Base-by-base conservation (phyloP, 139 green algal species). In the Yamagishiella unicocca region DNA sequence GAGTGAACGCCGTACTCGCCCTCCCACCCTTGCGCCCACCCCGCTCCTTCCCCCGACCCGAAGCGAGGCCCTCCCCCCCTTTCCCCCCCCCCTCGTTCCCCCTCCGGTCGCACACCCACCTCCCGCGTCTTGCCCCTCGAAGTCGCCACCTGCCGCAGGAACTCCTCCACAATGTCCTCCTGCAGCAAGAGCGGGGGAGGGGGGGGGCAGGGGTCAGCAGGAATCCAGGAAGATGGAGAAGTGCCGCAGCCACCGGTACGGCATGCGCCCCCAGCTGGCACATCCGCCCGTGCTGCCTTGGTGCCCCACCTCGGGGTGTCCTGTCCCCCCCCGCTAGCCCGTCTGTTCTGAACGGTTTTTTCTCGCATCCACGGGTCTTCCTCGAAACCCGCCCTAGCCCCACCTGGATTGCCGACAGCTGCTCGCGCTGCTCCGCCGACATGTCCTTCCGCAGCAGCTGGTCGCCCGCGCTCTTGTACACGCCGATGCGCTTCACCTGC, bases 381-480 rank as follows among this genome's bases (percentile, higher is more conserved):
- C 35, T 25, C 66, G 7, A 74, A 5, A 17, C 66, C 37, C 25
- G 1, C 40, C 42, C 42, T 17, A 37, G 4, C 37, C 78, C 0
- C 42, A 85, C 79, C 79, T 85, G 79, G 50, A 99, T 89, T 12
- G 94, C 96, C 29, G 68, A 93, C n/a, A 99, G 91, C 92, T 97
- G 94, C 92, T 98, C 95, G 4, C 90, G 87, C 91, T 98, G 96
- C 43, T 92, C 84, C 33, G 94, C 90, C 19, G 77, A 90, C 97
- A 99, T 99, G 89, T 96, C 93, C 3, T 78, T 89, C 4, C 97
- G 92, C 90, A 98, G 89, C 83, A 99, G 91, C 94, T 99, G 97
- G 88, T 99, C 97, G 9, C 97, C 97, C 67, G 93, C 93, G 24
- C 81, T 93, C 93, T 98, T 98, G 91, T 96, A 98, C 37, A 92